phyloP scores from a whole-genome alignment of 257 asterid species.

The Gynochthodes officinalis region DNA sequence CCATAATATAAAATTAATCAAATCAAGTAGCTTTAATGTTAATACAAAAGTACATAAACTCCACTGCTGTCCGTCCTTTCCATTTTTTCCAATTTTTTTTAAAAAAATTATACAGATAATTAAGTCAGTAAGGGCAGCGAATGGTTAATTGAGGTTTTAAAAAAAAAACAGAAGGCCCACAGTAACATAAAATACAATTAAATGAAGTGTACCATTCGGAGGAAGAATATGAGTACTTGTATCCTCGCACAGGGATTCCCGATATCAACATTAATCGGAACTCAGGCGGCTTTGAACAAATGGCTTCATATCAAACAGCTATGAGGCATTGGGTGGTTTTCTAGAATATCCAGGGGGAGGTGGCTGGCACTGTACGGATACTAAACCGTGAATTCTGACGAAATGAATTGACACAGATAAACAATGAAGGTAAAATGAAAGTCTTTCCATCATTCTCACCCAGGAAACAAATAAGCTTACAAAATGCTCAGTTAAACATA shows the following conservation, averaged over 20 bases:
- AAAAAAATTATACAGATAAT: not conserved
- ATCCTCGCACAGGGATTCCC: not conserved
- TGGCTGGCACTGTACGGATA: not conserved
- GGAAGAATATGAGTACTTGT: not conserved
- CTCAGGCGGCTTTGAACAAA: constrained; percentile 4
- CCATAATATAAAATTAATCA: not conserved
- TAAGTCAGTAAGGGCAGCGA: not conserved
- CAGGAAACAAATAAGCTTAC: constrained; percentile 23
- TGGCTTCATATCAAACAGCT: constrained; percentile 17
- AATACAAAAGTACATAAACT: not conserved
- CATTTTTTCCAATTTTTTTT: not conserved
- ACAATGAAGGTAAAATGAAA: constrained; percentile 16
- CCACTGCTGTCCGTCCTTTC: not conserved
- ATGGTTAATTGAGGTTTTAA: not conserved
- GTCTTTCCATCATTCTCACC: constrained; percentile 16
- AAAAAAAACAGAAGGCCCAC: too few species aligned
- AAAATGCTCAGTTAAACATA: constrained; percentile 22
- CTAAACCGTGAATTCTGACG: not conserved
- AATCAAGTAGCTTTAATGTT: not conserved
- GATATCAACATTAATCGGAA: not conserved
- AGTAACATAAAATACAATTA: not conserved
- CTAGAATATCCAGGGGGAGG: constrained; percentile 17
- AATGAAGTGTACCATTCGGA: not conserved
- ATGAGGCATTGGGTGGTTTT: not conserved
- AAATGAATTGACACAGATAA: not conserved